These are phyloP conservation scores for Anacardium occidentale DNA, from an alignment of 345 rosid species.

Conservation along the genomic window DNA sequence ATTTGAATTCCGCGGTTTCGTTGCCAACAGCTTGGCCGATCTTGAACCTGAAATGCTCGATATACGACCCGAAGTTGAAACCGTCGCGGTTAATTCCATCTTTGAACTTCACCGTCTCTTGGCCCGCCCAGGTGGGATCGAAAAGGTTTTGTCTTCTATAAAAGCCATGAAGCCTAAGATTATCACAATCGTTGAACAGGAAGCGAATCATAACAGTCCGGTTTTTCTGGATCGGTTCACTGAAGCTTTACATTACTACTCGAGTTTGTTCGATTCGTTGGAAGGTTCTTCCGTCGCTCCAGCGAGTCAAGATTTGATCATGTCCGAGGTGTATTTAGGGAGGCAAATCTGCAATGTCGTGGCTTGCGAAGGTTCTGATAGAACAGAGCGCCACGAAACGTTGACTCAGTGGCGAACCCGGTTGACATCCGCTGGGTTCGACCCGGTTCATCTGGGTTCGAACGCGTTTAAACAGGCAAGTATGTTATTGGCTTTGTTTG, in stretches of 20 bases:
- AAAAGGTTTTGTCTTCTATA: constrained; percentile 50
- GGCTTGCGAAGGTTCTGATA: constrained; percentile 77
- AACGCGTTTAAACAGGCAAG: constrained; percentile 90
- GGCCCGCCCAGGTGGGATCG: constrained; percentile 62
- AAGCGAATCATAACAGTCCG: constrained; percentile 79
- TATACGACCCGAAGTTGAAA: constrained; percentile 48
- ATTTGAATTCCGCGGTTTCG: constrained; percentile 66
- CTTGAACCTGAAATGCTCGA: constrained; percentile 70
- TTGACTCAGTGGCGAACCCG: constrained; percentile 65
- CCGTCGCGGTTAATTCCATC: constrained; percentile 78
- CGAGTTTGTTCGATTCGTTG: constrained; percentile 81
- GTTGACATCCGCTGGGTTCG: constrained; percentile 56
- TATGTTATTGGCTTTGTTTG: constrained; percentile 72
- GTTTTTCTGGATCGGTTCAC: constrained; percentile 76
- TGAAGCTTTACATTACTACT: constrained; percentile 77
- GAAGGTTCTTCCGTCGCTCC: constrained; percentile 51
- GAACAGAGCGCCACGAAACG: constrained; percentile 81
- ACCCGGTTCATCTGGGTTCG: constrained; percentile 75
- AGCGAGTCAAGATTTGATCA: constrained; percentile 51
- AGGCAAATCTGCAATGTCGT: constrained; percentile 80
- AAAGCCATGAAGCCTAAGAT: constrained; percentile 70
- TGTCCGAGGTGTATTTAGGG: constrained; percentile 83
- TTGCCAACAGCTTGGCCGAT: constrained; percentile 58
- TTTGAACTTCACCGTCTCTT: constrained; percentile 68
- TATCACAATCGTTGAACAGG: constrained; percentile 80